Base-by-base conservation (phyloP, 192 early-diverging fungal genomes). In the Rhizoclosmatium sp. region DNA sequence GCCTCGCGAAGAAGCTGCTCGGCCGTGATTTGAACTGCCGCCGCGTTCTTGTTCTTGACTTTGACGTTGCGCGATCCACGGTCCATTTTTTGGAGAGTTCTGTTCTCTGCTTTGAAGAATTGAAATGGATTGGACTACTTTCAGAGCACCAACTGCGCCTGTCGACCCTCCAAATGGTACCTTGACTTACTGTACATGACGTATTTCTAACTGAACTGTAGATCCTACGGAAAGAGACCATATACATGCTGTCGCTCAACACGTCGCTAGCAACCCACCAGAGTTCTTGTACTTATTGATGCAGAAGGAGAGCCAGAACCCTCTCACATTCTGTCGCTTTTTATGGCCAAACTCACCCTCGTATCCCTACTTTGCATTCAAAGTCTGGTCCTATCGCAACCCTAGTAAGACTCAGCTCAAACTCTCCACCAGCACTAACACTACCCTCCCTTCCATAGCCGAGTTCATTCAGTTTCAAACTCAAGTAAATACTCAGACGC, bases 31-130 rank as follows among this genome's bases (percentile, higher is more conserved):
- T 99, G 98, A 19, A 98, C 89, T 4, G 93, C 90, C n/a, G 96
- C 96, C 1, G 98, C 92, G 85, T 93, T 97, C 89, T 99, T 99
- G 87, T 99, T 98, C 84, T 97, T 97, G 82, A 98, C 96, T 80
- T 86, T 70, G 1, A 19, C 4, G 4, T 4, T 5, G 45, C 56
- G 72, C 51, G 31, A 31, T 31, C 31, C 31, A 0, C 31, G 31
- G 31, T 31, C 31, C 31, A 31, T 31, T 31, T n/a, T 31, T 31
- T 31, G 31, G 31, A 31, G 31, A 31, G 31, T 31, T 31, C 31
- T 31, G 31, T 31, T 31, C 0, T 31, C 31, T 31, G 0, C 31
- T 31, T 31, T 31, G 31, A 59, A 59, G 21, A 59, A 59, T n/a
- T 2, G 4, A 21, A 3, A 64, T 65, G 62, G 62, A 65, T 10